Evolutionary conservation across 495 filamentous ascomycete species (phyloP), one percentile per base, ranked within the genome.

Genomic region (Parachaetomium inaequale): DNA sequence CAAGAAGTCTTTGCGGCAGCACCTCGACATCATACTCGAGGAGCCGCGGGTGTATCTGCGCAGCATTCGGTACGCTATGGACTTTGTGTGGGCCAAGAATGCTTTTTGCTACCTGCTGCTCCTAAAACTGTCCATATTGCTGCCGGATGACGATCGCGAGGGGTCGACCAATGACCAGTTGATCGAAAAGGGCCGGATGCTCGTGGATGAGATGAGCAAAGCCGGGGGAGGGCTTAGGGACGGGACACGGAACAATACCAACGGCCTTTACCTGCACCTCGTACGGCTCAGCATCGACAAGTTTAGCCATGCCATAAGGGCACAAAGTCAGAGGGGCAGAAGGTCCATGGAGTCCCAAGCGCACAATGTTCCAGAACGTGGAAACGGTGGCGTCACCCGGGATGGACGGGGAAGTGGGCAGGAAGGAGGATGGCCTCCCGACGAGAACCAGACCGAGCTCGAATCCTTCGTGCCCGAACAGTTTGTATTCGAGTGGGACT

Each of bases 11-110:
- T 21, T 52, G 14, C 29, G 14, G 7, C 49, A 52, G 29, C 49
- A 52, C 17, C 49, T 52, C 29, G 49, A 52, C 29, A 52, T 52
- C 29, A 52, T 52, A 2, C 49, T 52, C 5, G 15, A 52, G 49
- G 49, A 52, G 49, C 49, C 49, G 14, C 26, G 49, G 5, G 14
- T 52, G 15, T 52, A 52, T 32, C 17, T 52, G 49, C 49, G 49
- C 26, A 34, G 29, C n/a, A 34, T 52, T 14, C 26, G 49, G 29
- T 52, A 52, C 29, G 49, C 49, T 3, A 52, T 52, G 49, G 49
- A 52, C 29, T 52, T 52, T 52, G 49, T 52, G 7, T 52, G 49
- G 49, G 49, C 49, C 49, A 52, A 52, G 7, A 52, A 52, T 21
- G 49, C 49, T 3, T 52, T 52, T 11, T 52, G 49, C 29, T 52